Base-by-base conservation (phyloP, 345 rosid species). In the Pistacia vera region DNA sequence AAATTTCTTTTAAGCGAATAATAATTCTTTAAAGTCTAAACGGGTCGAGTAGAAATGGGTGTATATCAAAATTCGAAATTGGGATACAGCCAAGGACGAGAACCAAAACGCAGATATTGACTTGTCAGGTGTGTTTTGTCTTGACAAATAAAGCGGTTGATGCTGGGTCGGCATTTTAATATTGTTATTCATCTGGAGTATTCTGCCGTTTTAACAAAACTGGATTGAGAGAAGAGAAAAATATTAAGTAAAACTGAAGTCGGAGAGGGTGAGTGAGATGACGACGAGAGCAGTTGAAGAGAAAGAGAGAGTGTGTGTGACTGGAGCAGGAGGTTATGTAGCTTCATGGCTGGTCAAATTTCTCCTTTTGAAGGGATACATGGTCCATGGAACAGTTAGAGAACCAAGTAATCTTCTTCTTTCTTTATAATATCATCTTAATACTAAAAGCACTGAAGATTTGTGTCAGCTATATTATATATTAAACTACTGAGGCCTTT, bases 321-420 rank as follows among this genome's bases (percentile, higher is more conserved):
- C 90, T 16, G 91, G 91, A 44, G 85, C 97, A 48, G 92, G 91
- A 80, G 97, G 90, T 28, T 83, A 66, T 77, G 48, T 83, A 36
- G 86, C 79, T 2, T 85, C 91, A 2, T 83, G 87, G 92, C 75
- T 88, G 16, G 80, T 87, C 46, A 88, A 87, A 81, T 57, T 83
- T 76, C 90, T 92, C 58, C 88, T 92, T 80, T 86, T 86, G 60
- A 77, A 79, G 63, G 88, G 82, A 46, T 85, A 83, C 81, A 38
- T 58, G 69, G 90, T 87, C 67, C 88, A 85, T 76, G 94, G 90
- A 77, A 90, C 90, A 7, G 85, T 88, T 57, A 77, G 89, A 75
- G 86, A 88, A 44, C 90, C 90, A n/a, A 38, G 87, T 90, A 83
- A 82, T 56, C 4, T 46, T 56, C 17, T 30, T 54, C 16, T 66